Percentiles rank a stretch among this genome's conserved stretches.
Evolutionary conservation across 2,329 filamentous ascomycete species (phyloP).

Genomic region (Lizonia empirigonia): DNA sequence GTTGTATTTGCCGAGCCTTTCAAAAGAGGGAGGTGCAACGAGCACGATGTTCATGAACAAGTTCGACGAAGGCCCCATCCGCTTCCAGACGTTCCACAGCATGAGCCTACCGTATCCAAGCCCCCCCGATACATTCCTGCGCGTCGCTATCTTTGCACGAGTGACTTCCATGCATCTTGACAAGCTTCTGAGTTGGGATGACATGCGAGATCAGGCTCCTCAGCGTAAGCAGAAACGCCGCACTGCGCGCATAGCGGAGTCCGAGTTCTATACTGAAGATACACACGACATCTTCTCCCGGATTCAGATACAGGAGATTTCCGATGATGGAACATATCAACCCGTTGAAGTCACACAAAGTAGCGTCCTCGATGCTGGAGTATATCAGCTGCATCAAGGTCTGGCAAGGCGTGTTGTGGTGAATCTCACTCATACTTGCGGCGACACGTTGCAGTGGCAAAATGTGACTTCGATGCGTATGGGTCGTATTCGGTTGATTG

Average conservation of each 20-base stretch:
- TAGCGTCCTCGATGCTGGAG: constrained; percentile 81
- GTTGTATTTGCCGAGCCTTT: constrained; percentile 90
- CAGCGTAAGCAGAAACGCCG: constrained; percentile 63
- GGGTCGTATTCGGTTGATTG: constrained; percentile 80
- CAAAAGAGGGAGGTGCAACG: constrained; percentile 82
- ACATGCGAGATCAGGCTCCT: constrained; percentile 80
- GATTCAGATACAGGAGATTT: constrained; percentile 87
- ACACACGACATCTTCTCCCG: constrained; percentile 90
- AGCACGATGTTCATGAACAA: constrained; percentile 93
- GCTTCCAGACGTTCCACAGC: constrained; percentile 97
- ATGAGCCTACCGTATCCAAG: constrained; percentile 90
- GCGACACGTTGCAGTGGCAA: constrained; percentile 86
- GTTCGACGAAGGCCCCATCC: constrained; percentile 90
- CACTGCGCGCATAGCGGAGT: constrained; percentile 78
- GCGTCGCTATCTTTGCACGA: constrained; percentile 89
- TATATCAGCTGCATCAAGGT: constrained; percentile 94
- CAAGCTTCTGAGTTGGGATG: constrained; percentile 97
- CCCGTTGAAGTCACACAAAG: constrained; percentile 92
- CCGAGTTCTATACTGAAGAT: constrained; percentile 91
- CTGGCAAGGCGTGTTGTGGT: constrained; percentile 87
- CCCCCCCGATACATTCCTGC: constrained; percentile 73
- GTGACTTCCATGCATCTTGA: constrained; percentile 94
- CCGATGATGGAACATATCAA: constrained; percentile 87
- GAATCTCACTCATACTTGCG: constrained; percentile 88
- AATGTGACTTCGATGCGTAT: constrained; percentile 78